These are phyloP conservation scores for Byssochlamys sp. DNA, from an alignment of 2,329 filamentous ascomycete genomes.

Conservation along the genomic window DNA sequence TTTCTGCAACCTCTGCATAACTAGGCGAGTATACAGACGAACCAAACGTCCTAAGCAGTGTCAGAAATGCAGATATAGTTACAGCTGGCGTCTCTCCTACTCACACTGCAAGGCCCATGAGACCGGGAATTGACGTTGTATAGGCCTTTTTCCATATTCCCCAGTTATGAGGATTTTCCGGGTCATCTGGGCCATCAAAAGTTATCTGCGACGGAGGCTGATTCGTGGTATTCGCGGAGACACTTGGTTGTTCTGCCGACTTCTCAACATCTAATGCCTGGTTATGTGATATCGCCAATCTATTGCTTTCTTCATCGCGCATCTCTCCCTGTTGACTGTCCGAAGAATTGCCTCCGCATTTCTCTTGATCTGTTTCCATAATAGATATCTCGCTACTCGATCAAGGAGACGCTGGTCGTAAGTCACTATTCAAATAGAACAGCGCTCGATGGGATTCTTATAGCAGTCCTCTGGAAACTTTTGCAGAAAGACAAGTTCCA, in stretches of 20 bases:
- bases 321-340: neutral
- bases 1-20: conserved; percentile 47
- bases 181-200: neutral
- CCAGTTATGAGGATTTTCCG: neutral
- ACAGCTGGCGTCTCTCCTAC: neutral
- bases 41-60: conserved; percentile 9
- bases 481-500: neutral
- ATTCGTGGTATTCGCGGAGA: neutral
- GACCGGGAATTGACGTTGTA: neutral
- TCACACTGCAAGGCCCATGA: neutral
- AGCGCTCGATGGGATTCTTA: neutral
- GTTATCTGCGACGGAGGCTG: neutral
- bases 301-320: neutral
- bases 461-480: neutral
- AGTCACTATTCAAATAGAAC: neutral
- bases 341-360: neutral
- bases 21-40: conserved; percentile 26
- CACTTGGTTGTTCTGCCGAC: neutral
- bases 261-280: neutral
- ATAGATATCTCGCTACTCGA: neutral
- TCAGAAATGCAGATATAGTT: neutral
- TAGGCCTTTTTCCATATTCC: neutral
- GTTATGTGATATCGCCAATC: neutral
- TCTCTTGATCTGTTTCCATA: neutral
- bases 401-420: neutral